Base-by-base conservation (phyloP, 805 yeast genomes). In the Barnettozyma botsteinii region DNA sequence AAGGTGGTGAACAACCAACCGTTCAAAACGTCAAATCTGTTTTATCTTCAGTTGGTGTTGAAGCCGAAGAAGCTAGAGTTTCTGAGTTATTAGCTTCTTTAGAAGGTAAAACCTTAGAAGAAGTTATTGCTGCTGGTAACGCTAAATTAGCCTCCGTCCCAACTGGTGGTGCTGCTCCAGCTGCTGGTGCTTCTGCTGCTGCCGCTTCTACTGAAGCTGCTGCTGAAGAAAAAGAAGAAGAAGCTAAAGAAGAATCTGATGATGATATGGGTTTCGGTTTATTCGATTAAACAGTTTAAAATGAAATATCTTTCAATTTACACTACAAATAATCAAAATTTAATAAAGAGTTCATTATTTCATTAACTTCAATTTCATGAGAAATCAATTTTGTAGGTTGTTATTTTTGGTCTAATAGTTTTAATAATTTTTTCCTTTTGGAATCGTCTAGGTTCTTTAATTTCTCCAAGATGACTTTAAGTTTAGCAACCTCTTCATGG, bases 1-100 rank as follows among this genome's bases (percentile, higher is more conserved):
- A 84, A 72, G 87, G 89, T 71, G 93, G 91, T 72, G 82, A 30
- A 62, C 52, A 85, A 59, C 93, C 94, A 70, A 69, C 89, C 52
- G 85, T 84, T 57, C 72, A 81, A 54, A 87, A 82, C 70, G 74
- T 84, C 71, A 69, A 82, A 66, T 52, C 79, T 50, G 76, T 83
- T 56, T 72, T 85, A 62, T 78, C 78, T 63, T 64, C 91, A 45
- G 86, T 82, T 51, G 88, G 88, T 67, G 74, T 76, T 60, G 94
- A 84, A 64, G 85, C 78, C 61, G 93, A 84, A 60, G 81, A 79
- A 60, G 73, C 85, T 64, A 82, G 82, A 72, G 66, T 84, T 64
- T 69, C 79, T 59, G 65, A 77, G 59, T 73, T 84, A 65, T 73
- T 84, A 66, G 62, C 80, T 52, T 86, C 85, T 64, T 72, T 82